Conservation (phyloP, 352 stramenopile species). For the Phytophthora quininea region DNA sequence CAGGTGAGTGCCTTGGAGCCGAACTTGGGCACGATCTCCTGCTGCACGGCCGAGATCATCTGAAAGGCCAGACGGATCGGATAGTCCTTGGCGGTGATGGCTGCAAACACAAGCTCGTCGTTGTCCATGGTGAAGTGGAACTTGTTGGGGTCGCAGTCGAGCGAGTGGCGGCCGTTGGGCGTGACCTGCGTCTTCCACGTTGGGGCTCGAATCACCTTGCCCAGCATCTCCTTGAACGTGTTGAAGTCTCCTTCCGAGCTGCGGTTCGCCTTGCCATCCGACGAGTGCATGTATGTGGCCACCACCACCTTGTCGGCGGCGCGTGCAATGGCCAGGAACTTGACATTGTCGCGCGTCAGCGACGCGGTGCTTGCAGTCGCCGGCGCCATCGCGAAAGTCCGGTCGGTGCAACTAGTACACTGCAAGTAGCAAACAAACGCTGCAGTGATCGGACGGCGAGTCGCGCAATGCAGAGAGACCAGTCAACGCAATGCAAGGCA, state of each 20-base stretch:
- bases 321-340: conserved; percentile 83
- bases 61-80: conserved; percentile 85
- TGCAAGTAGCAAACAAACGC: no score
- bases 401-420: neutral
- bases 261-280: conserved; percentile 40
- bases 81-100: conserved; percentile 83
- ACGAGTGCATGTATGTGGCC: conserved; percentile 75
- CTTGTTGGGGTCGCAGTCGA: conserved; percentile 89
- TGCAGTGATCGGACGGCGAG: conserved; percentile 5
- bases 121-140: conserved; percentile 92
- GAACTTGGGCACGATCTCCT: conserved; percentile 80
- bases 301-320: conserved; percentile 85
- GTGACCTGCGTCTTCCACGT: conserved; percentile 89
- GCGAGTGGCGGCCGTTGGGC: conserved; percentile 84
- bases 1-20: conserved; percentile 76
- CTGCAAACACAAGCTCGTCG: conserved; percentile 84
- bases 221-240: conserved; percentile 82
- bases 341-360: conserved; percentile 81
- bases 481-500: neutral
- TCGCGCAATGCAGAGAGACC: conserved; percentile 14
- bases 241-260: conserved; percentile 57
- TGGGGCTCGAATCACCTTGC: conserved; percentile 80
- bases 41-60: conserved; percentile 77
- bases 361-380: conserved; percentile 33
- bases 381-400: conserved; percentile 16